Conservation (phyloP, 768 basidiomycete species). For the Tylopilus intermedius region DNA sequence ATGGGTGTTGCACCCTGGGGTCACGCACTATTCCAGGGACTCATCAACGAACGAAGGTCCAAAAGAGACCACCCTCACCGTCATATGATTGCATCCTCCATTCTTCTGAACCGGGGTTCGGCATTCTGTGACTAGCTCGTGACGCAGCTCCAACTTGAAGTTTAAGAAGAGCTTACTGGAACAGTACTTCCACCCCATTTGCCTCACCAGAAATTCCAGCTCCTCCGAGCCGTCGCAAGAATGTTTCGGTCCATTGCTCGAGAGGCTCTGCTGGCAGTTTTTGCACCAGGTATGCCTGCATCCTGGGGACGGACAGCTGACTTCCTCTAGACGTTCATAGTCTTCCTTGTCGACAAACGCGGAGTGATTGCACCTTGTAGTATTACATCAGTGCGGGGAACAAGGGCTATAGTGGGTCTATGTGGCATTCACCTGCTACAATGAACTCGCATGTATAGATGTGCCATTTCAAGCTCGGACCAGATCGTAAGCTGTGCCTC, state of each 20-base stretch:
- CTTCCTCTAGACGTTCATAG: conserved; percentile 34
- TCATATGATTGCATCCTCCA: conserved; percentile 58
- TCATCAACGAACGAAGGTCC: not conserved
- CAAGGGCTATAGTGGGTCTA: not conserved
- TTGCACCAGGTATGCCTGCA: conserved; percentile 60
- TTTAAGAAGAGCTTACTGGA: conserved; percentile 37
- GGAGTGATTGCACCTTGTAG: conserved; percentile 43
- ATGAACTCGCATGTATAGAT: conserved; percentile 37
- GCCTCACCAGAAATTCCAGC: conserved; percentile 43
- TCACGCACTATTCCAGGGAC: conserved; percentile 38
- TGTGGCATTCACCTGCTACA: conserved; percentile 43
- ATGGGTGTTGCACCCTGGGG: conserved; percentile 52
- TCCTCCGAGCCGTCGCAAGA: conserved; percentile 57
- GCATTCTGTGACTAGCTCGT: conserved; percentile 29
- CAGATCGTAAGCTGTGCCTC: conserved; percentile 38
- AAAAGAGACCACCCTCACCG: conserved; percentile 32
- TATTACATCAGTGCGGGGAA: not conserved
- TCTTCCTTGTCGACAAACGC: conserved; percentile 50
- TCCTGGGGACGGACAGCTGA: conserved; percentile 46
- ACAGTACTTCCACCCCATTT: conserved; percentile 59
- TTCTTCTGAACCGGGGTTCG: conserved; percentile 47
- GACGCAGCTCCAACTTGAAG: not conserved
- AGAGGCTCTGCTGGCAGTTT: conserved; percentile 41
- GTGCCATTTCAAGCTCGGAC: conserved; percentile 42
- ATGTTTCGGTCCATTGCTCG: conserved; percentile 35